phyloP scores from a whole-genome alignment of 306 rosid species.

The Vachellia collinsii region DNA sequence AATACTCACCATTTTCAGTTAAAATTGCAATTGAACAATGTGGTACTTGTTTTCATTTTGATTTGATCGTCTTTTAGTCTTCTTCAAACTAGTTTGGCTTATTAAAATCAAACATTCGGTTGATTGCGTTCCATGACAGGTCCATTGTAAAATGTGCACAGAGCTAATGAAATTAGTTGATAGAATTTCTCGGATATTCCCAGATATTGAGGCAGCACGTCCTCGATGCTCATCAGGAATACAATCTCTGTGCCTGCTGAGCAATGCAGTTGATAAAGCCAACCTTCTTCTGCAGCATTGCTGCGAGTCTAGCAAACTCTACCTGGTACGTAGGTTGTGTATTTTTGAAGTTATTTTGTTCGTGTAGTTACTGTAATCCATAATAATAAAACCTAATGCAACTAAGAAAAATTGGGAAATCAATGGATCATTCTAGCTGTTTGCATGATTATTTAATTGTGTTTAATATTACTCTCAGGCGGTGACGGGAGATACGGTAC shows the following conservation, averaged over 20 bases:
- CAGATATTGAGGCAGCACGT: constrained; percentile 73
- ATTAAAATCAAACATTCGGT: constrained; percentile 18
- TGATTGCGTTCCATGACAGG: constrained; percentile 54
- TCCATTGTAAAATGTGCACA: constrained; percentile 64
- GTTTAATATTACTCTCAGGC: constrained; percentile 59
- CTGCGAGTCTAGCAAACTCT: constrained; percentile 79
- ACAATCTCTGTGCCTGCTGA: constrained; percentile 62
- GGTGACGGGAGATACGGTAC: constrained; percentile 61
- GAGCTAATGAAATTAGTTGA: constrained; percentile 61
- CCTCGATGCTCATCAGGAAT: constrained; percentile 80
- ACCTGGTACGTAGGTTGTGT: constrained; percentile 63
- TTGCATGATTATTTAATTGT: constrained; percentile 27
- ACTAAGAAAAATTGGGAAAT: constrained; percentile 11
- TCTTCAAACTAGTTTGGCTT: constrained; percentile 25
- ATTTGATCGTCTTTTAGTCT: background rate
- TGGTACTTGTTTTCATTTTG: constrained; percentile 11
- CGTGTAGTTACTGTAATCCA: constrained; percentile 1
- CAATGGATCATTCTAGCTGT: constrained; percentile 7
- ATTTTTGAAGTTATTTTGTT: constrained; percentile 22
- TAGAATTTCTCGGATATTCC: constrained; percentile 59
- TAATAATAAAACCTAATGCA: constrained; percentile 6
- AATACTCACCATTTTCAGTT: background rate
- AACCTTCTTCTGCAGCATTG: constrained; percentile 62
- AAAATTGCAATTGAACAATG: background rate
- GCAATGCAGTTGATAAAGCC: constrained; percentile 55